phyloP scores from a whole-genome alignment of 306 rosid genomes.

The Sicyos edulis region DNA sequence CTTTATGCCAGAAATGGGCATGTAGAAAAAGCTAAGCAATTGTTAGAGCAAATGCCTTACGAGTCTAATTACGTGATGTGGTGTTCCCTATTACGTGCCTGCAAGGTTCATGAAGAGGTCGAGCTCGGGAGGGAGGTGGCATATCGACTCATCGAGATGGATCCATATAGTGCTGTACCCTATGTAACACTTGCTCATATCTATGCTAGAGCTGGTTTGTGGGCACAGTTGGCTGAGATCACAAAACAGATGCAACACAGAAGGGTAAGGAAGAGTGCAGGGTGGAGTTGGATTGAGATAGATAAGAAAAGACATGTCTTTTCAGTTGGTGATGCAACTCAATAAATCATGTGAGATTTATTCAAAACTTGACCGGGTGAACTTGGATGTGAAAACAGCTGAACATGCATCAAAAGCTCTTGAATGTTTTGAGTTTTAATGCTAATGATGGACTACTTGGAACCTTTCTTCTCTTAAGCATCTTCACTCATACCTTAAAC shows the following conservation, averaged over 20 bases:
- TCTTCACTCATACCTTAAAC: neutral
- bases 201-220: constrained; percentile 50
- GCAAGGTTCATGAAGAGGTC: constrained; percentile 48
- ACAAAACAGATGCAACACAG: constrained; percentile 41
- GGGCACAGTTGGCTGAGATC: constrained; percentile 44
- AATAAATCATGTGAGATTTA: neutral
- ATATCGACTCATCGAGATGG: constrained; percentile 42
- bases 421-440: neutral
- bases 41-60: constrained; percentile 55
- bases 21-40: constrained; percentile 44
- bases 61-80: constrained; percentile 50
- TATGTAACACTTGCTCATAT: constrained; percentile 50
- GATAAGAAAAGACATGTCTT: constrained; percentile 35
- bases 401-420: constrained; percentile 6
- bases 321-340: constrained; percentile 35
- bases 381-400: constrained; percentile 15
- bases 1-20: constrained; percentile 60
- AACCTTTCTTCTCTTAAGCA: neutral
- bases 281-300: constrained; percentile 49
- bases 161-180: constrained; percentile 43
- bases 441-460: neutral
- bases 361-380: constrained; percentile 8
- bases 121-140: constrained; percentile 57
- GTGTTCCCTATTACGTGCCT: constrained; percentile 49
- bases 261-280: constrained; percentile 33